Evolutionary conservation across 805 yeast genomes (phyloP).

Genomic region (Hanseniaspora mollemarum): DNA sequence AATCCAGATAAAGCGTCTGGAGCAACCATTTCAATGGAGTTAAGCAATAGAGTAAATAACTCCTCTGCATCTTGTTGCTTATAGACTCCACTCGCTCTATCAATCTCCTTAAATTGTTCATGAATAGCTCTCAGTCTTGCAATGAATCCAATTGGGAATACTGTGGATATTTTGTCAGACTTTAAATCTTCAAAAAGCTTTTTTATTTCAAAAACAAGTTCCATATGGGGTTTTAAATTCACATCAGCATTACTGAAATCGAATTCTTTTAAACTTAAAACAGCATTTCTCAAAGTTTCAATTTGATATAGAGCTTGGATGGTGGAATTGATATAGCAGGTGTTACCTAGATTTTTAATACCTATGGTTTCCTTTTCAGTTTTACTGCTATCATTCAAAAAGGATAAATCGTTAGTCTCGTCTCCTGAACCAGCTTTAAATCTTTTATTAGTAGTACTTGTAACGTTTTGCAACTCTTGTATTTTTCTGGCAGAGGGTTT

Average conservation of each 20-base stretch:
- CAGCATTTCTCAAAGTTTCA: conserved; percentile 54
- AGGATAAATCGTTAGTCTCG: conserved; percentile 38
- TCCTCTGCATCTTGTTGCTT: conserved; percentile 99
- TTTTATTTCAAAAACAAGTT: conserved; percentile 39
- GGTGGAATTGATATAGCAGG: conserved; percentile 86
- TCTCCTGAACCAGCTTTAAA: conserved; percentile 2
- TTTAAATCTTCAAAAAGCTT: conserved; percentile 34
- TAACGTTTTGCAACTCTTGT: conserved; percentile 3
- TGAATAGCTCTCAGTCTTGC: conserved; percentile 51
- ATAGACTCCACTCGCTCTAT: conserved; percentile 49
- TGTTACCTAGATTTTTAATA: conserved; percentile 85
- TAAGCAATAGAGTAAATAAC: conserved; percentile 69
- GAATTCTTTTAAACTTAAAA: conserved; percentile 44
- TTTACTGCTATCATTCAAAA: conserved; percentile 55
- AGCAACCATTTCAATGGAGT: conserved; percentile 36
- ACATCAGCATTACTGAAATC: conserved; percentile 36
- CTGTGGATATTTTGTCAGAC: conserved; percentile 35
- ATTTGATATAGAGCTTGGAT: conserved; percentile 78
- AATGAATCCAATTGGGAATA: conserved; percentile 60
- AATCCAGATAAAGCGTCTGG: conserved; percentile 35
- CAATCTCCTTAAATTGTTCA: conserved; percentile 85
- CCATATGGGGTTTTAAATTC: conserved; percentile 30
- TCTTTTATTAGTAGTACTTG: conserved; percentile 3
- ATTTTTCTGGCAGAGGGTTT: conserved; percentile 31
- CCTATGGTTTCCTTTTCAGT: conserved; percentile 40